phyloP scores from a whole-genome alignment of 1,284 basidiomycete genomes.

The Laetiporus sulphureus region DNA sequence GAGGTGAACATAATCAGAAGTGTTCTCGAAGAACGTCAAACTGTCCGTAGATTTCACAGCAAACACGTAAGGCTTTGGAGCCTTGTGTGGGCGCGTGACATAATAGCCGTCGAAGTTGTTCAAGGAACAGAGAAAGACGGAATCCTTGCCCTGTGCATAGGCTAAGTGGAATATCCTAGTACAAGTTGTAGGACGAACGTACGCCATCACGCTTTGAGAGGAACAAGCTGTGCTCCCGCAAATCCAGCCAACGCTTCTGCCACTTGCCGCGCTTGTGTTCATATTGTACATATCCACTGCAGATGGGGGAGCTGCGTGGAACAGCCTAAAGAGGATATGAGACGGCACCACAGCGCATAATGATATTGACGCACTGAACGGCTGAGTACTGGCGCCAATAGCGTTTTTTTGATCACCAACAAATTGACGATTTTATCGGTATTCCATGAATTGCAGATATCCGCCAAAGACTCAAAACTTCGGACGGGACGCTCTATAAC shows the following conservation, averaged over 20 bases:
- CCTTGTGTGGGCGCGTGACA: slow-evolving; percentile 63
- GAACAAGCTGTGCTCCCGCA: slow-evolving; percentile 80
- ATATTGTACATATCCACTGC: slow-evolving; percentile 75
- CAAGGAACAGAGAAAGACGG: slow-evolving; percentile 70
- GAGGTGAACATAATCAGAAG: slow-evolving; percentile 76
- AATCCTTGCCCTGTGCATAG: slow-evolving; percentile 68
- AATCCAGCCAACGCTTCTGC: slow-evolving; percentile 82
- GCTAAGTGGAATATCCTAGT: neutral
- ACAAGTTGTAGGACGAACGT: slow-evolving; percentile 17
- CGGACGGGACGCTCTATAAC: slow-evolving; percentile 76
- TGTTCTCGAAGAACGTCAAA: slow-evolving; percentile 77
- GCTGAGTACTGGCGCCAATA: slow-evolving; percentile 49
- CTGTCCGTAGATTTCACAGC: slow-evolving; percentile 85
- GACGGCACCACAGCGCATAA: no score
- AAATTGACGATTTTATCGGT: slow-evolving; percentile 70
- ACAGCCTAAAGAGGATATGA: no score
- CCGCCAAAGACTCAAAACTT: slow-evolving; percentile 70
- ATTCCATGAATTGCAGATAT: slow-evolving; percentile 80
- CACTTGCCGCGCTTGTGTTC: slow-evolving; percentile 88
- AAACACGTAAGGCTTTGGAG: slow-evolving; percentile 77
- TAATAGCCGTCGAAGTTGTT: slow-evolving; percentile 83
- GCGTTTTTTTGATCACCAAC: slow-evolving; percentile 71
- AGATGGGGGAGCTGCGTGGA: slow-evolving; percentile 62
- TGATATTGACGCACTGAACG: slow-evolving; percentile 32
- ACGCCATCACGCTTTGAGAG: slow-evolving; percentile 84